phyloP scores from a whole-genome alignment of 352 stramenopile species.

The Blastocystis sp. region DNA sequence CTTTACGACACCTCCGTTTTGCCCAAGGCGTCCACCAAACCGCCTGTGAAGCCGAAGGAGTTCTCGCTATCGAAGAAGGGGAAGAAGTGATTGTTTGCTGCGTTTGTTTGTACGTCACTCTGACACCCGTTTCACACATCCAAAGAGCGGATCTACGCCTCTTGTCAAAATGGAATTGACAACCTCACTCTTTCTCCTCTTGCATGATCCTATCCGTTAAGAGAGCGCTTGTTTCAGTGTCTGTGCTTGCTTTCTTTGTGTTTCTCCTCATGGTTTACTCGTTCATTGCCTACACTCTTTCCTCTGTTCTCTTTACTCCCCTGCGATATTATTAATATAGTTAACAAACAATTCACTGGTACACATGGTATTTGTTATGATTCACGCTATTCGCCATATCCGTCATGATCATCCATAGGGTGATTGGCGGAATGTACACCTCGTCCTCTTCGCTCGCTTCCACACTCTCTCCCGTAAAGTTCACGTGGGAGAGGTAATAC shows the following conservation, averaged over 20 bases:
- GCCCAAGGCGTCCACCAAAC: constrained; percentile 26
- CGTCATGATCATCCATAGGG: constrained; percentile 53
- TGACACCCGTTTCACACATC: too few relatives aligned
- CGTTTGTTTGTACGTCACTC: not conserved
- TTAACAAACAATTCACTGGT: constrained; percentile 31
- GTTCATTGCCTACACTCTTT: constrained; percentile 7
- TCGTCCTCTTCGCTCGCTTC: not conserved
- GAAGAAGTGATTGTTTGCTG: not conserved
- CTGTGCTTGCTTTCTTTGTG: not conserved
- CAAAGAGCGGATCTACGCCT: too few relatives aligned
- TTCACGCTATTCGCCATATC: constrained; percentile 57
- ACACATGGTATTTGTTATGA: constrained; percentile 67
- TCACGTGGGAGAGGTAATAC: constrained; percentile 48
- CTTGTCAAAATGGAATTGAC: too few relatives aligned
- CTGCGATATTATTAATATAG: constrained; percentile 49
- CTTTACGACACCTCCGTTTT: constrained; percentile 22
- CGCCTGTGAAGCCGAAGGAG: constrained; percentile 41
- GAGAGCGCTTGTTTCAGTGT: not conserved
- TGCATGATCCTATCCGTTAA: too few relatives aligned
- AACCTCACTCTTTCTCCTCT: too few relatives aligned
- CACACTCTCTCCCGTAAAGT: not conserved
- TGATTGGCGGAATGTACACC: constrained; percentile 52
- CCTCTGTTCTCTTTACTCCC: constrained; percentile 19
- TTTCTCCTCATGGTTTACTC: constrained; percentile 19
- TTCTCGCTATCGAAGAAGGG: constrained; percentile 7